Base-by-base conservation (phyloP, 192 early-diverging fungal species). In the Chytriomyces sp. region DNA sequence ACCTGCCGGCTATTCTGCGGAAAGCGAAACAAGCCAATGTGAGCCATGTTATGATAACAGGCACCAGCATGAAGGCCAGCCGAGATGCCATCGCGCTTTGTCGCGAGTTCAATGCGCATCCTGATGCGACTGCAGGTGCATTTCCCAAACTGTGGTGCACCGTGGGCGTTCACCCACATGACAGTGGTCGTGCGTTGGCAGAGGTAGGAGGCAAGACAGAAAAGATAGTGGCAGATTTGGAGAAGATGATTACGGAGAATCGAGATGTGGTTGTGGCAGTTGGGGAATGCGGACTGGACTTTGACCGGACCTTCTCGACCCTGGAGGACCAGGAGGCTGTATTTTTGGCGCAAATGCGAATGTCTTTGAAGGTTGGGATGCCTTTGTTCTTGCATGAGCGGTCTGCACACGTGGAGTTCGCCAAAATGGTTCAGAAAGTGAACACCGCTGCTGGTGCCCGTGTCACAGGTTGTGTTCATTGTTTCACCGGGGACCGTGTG, bases 231-330 rank as follows among this genome's bases (percentile, higher is more conserved):
- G 58, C 58, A n/a, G 39, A 37, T 14, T 44, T 66, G 40, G 67
- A 76, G 14, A 37, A 34, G 30, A 40, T 69, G 52, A 57, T 62
- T 12, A 26, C 5, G 0, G 30, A 19, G 19, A 59, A 39, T 19
- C 12, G 55, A 38, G 39, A 52, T 17, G 22, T 84, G 34, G 83
- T 98, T 0, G 92, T 95, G 4, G 96, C 95, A 2, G 85, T 98
- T 69, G 96, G 96, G 38, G 96, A 98, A 69, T 94, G 92, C 66
- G 96, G 96, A 12, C 82, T 93, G 70, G 96, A 98, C 76, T 98
- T 94, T 75, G 96, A 98, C 75, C 88, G 96, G 28, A 31, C 72
- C 25, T 61, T 77, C 61, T 74, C 63, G 19, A 55, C 61, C 25
- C 28, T 53, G 4, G 59, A 28, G 39, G 33, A 65, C 26, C 52